A percentile compares a stretch with the other conserved stretches of the same genome.
These are phyloP conservation scores for Tolypocladium tropicale DNA, from an alignment of 2,329 filamentous ascomycete genomes.

Conservation along the genomic window DNA sequence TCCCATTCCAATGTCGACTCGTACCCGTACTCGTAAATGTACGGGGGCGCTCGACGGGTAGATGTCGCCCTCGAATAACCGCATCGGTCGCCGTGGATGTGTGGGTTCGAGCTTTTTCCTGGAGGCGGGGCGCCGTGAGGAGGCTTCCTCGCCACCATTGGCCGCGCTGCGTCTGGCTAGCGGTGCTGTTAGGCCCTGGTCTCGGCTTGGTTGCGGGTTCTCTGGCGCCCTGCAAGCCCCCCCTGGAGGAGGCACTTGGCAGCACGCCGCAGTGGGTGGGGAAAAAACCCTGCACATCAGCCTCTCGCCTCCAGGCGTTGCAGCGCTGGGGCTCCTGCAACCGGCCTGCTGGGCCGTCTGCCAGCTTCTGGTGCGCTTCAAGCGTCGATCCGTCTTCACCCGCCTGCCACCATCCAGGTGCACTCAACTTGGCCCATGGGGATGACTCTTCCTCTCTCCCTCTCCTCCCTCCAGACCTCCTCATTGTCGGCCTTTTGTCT, in stretches of 20 bases:
- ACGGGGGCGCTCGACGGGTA: too few species aligned
- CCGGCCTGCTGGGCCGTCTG: constrained; percentile 4
- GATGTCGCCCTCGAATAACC: background rate
- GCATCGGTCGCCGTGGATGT: background rate
- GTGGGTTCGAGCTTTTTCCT: background rate
- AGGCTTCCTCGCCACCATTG: background rate
- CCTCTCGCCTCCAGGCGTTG: background rate
- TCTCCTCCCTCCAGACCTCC: constrained; percentile 7
- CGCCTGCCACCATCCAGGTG: background rate
- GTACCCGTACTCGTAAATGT: too few species aligned
- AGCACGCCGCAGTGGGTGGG: background rate
- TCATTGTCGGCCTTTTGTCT: background rate
- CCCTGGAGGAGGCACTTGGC: background rate
- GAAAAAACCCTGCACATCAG: background rate
- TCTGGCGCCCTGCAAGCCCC: background rate
- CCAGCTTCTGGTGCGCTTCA: constrained; percentile 1
- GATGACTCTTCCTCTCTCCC: background rate
- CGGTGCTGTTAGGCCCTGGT: background rate
- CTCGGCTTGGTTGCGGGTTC: background rate
- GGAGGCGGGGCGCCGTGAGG: background rate
- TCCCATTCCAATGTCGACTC: background rate
- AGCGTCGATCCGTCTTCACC: constrained; percentile 5
- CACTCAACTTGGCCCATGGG: background rate
- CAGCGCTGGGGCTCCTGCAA: constrained; percentile 3
- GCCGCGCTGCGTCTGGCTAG: background rate